Conservation (phyloP, 441 rosid genomes). For the Populus hybrid region DNA sequence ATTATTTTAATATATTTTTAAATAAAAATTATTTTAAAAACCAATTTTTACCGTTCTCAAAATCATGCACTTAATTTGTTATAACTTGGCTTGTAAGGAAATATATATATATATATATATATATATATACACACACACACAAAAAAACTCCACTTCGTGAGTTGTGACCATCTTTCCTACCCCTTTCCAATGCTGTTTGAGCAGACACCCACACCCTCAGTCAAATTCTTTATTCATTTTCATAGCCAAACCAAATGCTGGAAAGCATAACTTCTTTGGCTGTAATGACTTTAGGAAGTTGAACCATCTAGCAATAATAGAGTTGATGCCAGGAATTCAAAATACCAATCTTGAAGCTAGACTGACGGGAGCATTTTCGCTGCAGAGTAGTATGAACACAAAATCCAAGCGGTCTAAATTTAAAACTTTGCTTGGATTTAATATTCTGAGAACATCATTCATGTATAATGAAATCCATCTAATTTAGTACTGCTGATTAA, state of each 20-base stretch:
- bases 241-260: not conserved
- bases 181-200: not conserved
- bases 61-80: no score
- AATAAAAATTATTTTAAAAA: no score
- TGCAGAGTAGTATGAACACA: not conserved
- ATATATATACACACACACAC: no score
- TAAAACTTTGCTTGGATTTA: no score
- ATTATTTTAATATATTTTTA: no score
- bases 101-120: no score
- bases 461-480: not conserved
- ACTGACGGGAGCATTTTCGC: not conserved
- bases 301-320: not conserved
- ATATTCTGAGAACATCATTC: not conserved
- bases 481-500: constrained; percentile 14
- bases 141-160: not conserved
- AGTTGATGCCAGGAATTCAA: not conserved
- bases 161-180: no score
- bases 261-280: not conserved
- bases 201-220: not conserved
- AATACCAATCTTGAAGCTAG: not conserved
- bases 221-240: not conserved
- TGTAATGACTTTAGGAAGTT: not conserved
- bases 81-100: no score
- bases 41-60: no score
- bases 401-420: no score